These are phyloP conservation scores for Geotrichum reessii DNA, from an alignment of 1,139 yeast species.

Conservation along the genomic window DNA sequence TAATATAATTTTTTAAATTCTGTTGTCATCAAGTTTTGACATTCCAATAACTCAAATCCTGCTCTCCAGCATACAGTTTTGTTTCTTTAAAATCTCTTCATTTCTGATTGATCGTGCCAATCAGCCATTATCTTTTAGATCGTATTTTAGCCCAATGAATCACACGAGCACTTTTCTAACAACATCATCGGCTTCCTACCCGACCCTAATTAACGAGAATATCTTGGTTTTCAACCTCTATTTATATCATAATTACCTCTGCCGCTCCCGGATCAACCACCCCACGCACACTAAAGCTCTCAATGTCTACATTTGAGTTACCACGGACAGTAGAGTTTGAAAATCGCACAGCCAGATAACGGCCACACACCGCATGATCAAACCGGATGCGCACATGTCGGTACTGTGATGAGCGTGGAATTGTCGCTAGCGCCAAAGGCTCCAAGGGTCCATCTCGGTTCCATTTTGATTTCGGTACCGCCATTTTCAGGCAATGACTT, in stretches of 20 bases:
- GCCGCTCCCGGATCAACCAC: conserved; percentile 5
- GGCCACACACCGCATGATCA: conserved; percentile 15
- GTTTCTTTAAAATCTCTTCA: too few relatives aligned
- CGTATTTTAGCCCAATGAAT: too few relatives aligned
- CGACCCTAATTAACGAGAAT: not conserved
- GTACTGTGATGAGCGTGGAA: conserved; percentile 13
- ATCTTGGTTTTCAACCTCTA: not conserved
- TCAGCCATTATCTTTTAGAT: too few relatives aligned
- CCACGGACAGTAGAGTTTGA: conserved; percentile 13
- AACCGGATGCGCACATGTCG: conserved; percentile 19
- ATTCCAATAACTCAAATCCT: too few relatives aligned
- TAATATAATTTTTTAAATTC: too few relatives aligned
- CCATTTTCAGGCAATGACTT: not conserved
- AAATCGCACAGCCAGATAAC: conserved; percentile 17
- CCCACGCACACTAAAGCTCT: conserved; percentile 18
- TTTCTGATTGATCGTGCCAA: too few relatives aligned
- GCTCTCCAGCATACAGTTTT: too few relatives aligned
- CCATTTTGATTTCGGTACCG: conserved; percentile 4
- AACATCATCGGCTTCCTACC: not conserved
- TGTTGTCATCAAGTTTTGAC: too few relatives aligned
- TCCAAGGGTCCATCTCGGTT: conserved; percentile 10
- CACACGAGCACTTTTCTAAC: too few relatives aligned
- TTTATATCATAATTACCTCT: not conserved
- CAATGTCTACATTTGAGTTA: conserved; percentile 21
- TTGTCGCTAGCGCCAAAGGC: conserved; percentile 19